Percentiles rank a stretch among this genome's conserved stretches.
phyloP scores from a whole-genome alignment of 2,329 filamentous ascomycete genomes.

The Arthrobotrys musiformis region DNA sequence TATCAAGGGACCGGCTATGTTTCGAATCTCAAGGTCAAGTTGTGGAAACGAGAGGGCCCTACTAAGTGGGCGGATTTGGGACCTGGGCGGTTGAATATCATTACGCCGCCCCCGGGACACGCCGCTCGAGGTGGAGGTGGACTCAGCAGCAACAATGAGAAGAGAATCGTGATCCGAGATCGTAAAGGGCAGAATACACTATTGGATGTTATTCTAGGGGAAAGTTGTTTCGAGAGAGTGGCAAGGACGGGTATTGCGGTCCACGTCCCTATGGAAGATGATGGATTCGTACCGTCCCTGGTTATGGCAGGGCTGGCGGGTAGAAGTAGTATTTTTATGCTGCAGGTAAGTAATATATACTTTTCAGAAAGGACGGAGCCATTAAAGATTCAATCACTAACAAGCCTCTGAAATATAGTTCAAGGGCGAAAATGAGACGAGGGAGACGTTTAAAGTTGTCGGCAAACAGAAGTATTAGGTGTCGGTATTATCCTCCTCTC shows the following conservation, averaged over 20 bases:
- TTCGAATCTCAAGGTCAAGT: conserved; percentile 83
- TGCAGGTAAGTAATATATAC: conserved; percentile 65
- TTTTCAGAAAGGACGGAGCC: not conserved
- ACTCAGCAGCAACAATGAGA: conserved; percentile 77
- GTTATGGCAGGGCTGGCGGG: conserved; percentile 69
- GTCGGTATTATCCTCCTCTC: not conserved
- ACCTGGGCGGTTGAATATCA: conserved; percentile 82
- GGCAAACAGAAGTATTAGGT: conserved; percentile 67
- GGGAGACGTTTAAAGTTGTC: conserved; percentile 69
- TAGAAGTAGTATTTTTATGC: conserved; percentile 72
- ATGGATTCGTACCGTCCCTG: conserved; percentile 67
- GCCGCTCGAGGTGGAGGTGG: conserved; percentile 70
- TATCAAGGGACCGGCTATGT: conserved; percentile 63
- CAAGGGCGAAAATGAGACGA: conserved; percentile 68
- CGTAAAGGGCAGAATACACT: conserved; percentile 71
- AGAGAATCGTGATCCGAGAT: conserved; percentile 81
- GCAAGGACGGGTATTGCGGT: conserved; percentile 88
- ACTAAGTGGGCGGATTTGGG: conserved; percentile 93
- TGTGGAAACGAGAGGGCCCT: conserved; percentile 79
- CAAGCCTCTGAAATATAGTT: conserved; percentile 61
- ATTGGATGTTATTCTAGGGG: conserved; percentile 84
- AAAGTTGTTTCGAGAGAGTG: conserved; percentile 84
- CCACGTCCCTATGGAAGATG: conserved; percentile 81
- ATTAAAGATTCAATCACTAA: conserved; percentile 12
- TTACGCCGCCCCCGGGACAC: conserved; percentile 74